A percentile compares a stretch with the other conserved stretches of the same genome.
phyloP scores from a whole-genome alignment of 306 rosid genomes.

The Hippophae gyantsensis region DNA sequence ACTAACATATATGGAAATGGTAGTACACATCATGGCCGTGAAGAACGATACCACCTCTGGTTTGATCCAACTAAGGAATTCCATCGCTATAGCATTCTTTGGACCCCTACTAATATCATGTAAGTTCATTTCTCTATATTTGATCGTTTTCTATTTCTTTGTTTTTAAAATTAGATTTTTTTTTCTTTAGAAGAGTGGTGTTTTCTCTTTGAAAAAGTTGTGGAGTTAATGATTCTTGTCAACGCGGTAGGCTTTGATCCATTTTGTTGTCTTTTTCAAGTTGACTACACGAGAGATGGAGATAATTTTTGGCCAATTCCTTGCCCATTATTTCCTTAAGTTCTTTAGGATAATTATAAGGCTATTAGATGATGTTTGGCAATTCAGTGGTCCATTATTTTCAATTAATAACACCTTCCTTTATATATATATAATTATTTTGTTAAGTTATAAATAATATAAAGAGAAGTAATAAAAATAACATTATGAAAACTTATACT shows the following conservation, averaged over 20 bases:
- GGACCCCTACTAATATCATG: slow-evolving; percentile 60
- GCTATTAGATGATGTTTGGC: not conserved
- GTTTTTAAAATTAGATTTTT: not conserved
- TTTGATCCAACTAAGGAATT: slow-evolving; percentile 68
- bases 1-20: slow-evolving; percentile 90
- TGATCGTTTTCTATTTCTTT: not conserved
- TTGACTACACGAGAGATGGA: slow-evolving; percentile 31
- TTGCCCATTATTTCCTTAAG: slow-evolving; percentile 35
- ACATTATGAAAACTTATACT: too few relatives aligned
- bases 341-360: slow-evolving; percentile 6
- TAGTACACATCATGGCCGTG: slow-evolving; percentile 83
- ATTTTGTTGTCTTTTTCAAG: slow-evolving; percentile 6
- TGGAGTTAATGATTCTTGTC: not conserved
- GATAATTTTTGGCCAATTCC: slow-evolving; percentile 23
- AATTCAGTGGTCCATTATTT: too few relatives aligned
- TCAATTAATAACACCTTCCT: too few relatives aligned
- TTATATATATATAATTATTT: too few relatives aligned
- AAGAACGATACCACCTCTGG: slow-evolving; percentile 90
- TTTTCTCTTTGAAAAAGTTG: not conserved
- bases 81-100: slow-evolving; percentile 85
- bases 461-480: too few relatives aligned
- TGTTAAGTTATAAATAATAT: too few relatives aligned
- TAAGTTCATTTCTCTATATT: slow-evolving; percentile 20
- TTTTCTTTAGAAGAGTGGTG: not conserved
- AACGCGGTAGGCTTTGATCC: slow-evolving; percentile 20